Percentiles rank a stretch among this genome's conserved stretches.
Conservation (phyloP, 257 asterid genomes). For the Rauvolfia tetraphylla region DNA sequence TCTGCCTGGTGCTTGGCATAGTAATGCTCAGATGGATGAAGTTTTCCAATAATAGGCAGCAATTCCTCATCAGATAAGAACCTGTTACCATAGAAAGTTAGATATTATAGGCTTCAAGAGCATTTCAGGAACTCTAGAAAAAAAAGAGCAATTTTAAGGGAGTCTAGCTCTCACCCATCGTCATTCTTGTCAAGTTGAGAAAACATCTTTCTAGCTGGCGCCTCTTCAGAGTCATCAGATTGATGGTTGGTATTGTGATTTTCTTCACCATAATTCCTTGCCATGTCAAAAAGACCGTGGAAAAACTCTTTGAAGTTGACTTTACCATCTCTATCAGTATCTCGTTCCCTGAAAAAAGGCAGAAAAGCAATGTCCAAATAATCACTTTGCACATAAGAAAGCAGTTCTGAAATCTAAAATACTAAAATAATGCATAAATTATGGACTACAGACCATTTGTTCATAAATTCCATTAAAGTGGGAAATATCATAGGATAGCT, state of each 20-base stretch:
- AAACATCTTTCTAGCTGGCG: conserved; percentile 72
- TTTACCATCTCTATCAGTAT: conserved; percentile 80
- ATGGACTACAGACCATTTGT: background rate
- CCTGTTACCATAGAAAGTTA: conserved; percentile 36
- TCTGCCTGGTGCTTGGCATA: conserved; percentile 90
- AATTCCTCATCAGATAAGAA: conserved; percentile 70
- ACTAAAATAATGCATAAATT: background rate
- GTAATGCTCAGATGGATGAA: conserved; percentile 85
- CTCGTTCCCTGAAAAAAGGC: conserved; percentile 67
- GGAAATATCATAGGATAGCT: background rate
- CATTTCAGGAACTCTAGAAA: conserved; percentile 5
- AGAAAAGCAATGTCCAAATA: conserved; percentile 4
- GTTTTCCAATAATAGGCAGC: conserved; percentile 74
- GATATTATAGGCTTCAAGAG: conserved; percentile 7
- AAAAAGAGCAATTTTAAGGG: conserved; percentile 5
- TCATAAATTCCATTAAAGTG: background rate
- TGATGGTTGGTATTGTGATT: conserved; percentile 44
- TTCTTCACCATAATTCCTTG: conserved; percentile 76
- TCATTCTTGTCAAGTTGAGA: conserved; percentile 83
- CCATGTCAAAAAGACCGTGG: conserved; percentile 79
- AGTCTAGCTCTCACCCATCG: conserved; percentile 59
- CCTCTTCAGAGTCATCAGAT: conserved; percentile 42
- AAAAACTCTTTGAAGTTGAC: conserved; percentile 81
- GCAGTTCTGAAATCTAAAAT: background rate
- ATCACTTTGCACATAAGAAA: background rate